A percentile compares a stretch with the other conserved stretches of the same genome.
phyloP scores from a whole-genome alignment of 306 rosid species.

The Acacia confusa region DNA sequence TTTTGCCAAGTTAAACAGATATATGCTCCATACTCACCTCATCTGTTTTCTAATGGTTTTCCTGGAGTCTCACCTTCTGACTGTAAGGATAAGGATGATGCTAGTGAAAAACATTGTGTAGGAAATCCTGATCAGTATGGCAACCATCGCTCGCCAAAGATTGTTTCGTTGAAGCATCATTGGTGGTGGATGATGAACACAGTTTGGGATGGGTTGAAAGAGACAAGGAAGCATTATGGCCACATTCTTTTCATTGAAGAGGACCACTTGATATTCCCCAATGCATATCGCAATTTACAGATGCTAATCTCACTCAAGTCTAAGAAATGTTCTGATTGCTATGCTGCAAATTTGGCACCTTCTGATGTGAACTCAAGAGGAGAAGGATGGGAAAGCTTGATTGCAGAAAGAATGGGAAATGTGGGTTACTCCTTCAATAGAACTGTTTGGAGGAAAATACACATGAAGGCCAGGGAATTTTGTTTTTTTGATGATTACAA shows the following conservation, averaged over 20 bases:
- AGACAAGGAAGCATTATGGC: slow-evolving; percentile 58
- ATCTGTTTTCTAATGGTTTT: slow-evolving; percentile 65
- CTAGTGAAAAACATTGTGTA: slow-evolving; percentile 39
- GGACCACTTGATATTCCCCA: slow-evolving; percentile 87
- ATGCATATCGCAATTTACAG: slow-evolving; percentile 86
- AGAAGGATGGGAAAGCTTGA: slow-evolving; percentile 61
- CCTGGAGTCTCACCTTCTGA: slow-evolving; percentile 75
- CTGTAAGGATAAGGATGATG: slow-evolving; percentile 67
- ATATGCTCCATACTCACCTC: slow-evolving; percentile 89
- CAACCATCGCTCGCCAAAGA: slow-evolving; percentile 78
- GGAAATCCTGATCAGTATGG: slow-evolving; percentile 95
- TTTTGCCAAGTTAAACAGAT: slow-evolving; percentile 94
- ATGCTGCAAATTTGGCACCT: slow-evolving; percentile 95
- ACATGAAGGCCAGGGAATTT: slow-evolving; percentile 67
- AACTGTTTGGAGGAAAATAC: slow-evolving; percentile 90
- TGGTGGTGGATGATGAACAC: slow-evolving; percentile 99
- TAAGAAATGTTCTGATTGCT: slow-evolving; percentile 75
- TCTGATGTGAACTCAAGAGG: slow-evolving; percentile 92
- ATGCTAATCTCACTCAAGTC: slow-evolving; percentile 64
- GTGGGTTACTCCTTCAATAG: slow-evolving; percentile 83
- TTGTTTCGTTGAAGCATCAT: slow-evolving; percentile 94
- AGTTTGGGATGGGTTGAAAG: slow-evolving; percentile 85
- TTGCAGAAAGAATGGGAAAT: slow-evolving; percentile 98
- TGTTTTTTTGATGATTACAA: slow-evolving; percentile 93
- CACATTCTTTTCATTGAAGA: slow-evolving; percentile 94